These are phyloP conservation scores for Zasmidium angulare DNA, from an alignment of 2,329 filamentous ascomycete species.

Conservation along the genomic window DNA sequence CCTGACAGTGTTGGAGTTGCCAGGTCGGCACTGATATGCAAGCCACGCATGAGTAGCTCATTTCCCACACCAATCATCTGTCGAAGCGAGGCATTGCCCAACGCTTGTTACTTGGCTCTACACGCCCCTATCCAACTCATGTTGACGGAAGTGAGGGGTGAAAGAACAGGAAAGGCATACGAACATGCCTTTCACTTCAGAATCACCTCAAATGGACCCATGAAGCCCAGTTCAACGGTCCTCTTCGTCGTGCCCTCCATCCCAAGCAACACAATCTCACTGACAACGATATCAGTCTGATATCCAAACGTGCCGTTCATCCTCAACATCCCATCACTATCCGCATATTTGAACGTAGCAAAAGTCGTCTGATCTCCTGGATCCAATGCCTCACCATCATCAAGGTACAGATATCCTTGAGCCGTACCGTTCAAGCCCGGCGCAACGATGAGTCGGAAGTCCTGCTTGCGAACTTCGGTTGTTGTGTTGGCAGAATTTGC, in stretches of 20 bases:
- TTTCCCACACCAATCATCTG: too few relatives aligned
- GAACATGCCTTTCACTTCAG: not conserved
- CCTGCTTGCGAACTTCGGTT: constrained; percentile 60
- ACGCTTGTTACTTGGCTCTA: too few relatives aligned
- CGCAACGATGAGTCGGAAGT: constrained; percentile 70
- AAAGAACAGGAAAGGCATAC: too few relatives aligned
- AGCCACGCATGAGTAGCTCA: too few relatives aligned
- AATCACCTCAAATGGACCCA: not conserved
- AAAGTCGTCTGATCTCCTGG: constrained; percentile 57
- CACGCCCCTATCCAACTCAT: too few relatives aligned
- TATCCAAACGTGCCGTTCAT: constrained; percentile 55
- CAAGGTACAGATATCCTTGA: constrained; percentile 67
- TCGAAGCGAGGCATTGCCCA: too few relatives aligned
- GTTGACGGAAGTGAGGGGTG: too few relatives aligned
- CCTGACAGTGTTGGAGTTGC: not conserved
- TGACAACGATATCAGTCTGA: not conserved
- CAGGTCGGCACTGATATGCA: too few relatives aligned
- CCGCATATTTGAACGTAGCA: constrained; percentile 57
- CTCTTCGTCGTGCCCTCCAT: not conserved
- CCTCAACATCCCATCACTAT: not conserved
- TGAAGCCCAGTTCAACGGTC: not conserved
- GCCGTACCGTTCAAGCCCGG: constrained; percentile 63
- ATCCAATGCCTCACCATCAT: constrained; percentile 66
- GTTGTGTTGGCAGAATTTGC: constrained; percentile 58
- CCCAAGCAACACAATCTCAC: not conserved